Evolutionary conservation across 2,329 filamentous ascomycete genomes (phyloP).

Genomic region (Graphiopsis chlorocephala): DNA sequence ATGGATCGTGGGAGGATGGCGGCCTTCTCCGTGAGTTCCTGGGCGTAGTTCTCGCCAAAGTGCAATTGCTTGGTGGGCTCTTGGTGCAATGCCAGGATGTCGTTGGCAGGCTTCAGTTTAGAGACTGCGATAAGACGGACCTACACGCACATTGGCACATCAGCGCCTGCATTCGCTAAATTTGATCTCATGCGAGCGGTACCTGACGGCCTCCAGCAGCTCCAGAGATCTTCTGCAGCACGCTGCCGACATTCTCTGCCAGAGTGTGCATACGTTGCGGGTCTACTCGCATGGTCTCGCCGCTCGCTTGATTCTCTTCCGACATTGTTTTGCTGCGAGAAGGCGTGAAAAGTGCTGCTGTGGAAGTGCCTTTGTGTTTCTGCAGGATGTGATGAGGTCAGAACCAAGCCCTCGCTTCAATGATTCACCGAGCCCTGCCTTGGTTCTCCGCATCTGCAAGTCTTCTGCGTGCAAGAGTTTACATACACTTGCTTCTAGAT

Average conservation of each 20-base stretch:
- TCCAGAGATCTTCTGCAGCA: slow-evolving; percentile 38
- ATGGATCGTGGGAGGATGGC: slow-evolving; percentile 72
- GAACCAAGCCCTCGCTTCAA: slow-evolving; percentile 6
- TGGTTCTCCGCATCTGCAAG: slow-evolving; percentile 1
- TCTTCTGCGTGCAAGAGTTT: neutral
- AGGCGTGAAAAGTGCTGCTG: neutral
- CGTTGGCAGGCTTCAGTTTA: slow-evolving; percentile 89
- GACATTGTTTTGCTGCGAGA: slow-evolving; percentile 1
- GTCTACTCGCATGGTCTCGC: slow-evolving; percentile 35
- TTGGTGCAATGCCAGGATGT: slow-evolving; percentile 80
- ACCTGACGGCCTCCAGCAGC: slow-evolving; percentile 7
- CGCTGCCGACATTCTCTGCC: slow-evolving; percentile 43
- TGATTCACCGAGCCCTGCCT: neutral
- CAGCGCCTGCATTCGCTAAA: slow-evolving; percentile 7
- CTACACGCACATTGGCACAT: slow-evolving; percentile 42
- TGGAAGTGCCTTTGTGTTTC: neutral
- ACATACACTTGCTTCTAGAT: neutral
- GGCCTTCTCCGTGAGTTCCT: slow-evolving; percentile 82
- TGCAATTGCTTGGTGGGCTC: slow-evolving; percentile 54
- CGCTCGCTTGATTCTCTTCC: slow-evolving; percentile 8
- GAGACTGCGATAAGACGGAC: slow-evolving; percentile 90
- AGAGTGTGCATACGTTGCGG: slow-evolving; percentile 46
- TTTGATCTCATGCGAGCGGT: slow-evolving; percentile 3
- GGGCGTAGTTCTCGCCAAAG: slow-evolving; percentile 92
- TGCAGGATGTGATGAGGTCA: slow-evolving; percentile 11